Evolutionary conservation across 352 stramenopile genomes (phyloP).

Genomic region (Globisporangium nodosum): DNA sequence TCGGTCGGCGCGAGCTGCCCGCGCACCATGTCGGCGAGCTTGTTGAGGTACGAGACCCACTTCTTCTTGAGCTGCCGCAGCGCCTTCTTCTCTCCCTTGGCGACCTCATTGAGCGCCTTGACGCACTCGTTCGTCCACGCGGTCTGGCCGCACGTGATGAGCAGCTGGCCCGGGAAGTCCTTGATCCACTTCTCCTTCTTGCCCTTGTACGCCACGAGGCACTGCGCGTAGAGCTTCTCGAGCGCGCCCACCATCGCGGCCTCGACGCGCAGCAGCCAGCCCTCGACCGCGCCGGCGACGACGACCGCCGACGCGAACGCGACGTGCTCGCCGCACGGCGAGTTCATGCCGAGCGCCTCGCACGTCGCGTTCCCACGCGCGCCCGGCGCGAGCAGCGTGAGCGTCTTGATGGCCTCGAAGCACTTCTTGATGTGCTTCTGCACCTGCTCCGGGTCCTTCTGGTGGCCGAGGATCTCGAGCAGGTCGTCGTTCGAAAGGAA

Average conservation of each 20-base stretch:
- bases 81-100: conserved; percentile 89
- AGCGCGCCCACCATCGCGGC: conserved; percentile 80
- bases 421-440: conserved; percentile 92
- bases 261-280: conserved; percentile 85
- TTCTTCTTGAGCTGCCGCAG: conserved; percentile 93
- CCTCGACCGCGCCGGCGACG: conserved; percentile 87
- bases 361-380: conserved; percentile 78
- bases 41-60: conserved; percentile 92
- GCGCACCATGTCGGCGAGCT: conserved; percentile 91
- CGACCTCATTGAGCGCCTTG: conserved; percentile 89
- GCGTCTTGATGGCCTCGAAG: conserved; percentile 87
- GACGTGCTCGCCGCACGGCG: conserved; percentile 85
- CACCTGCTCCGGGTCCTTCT: conserved; percentile 86
- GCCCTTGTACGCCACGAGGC: conserved; percentile 81
- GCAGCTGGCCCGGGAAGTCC: conserved; percentile 88
- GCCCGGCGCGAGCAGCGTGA: conserved; percentile 58
- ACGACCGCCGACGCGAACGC: conserved; percentile 83
- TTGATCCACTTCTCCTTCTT: conserved; percentile 97
- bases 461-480: conserved; percentile 81
- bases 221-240: conserved; percentile 82
- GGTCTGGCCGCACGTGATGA: conserved; percentile 92
- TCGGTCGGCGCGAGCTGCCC: conserved; percentile 86
- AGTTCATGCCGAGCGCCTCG: conserved; percentile 88
- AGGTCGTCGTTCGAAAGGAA: conserved; percentile 89
- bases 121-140: conserved; percentile 92